Percentiles rank a stretch among this genome's conserved stretches.
Conservation (phyloP, 192 early-diverging fungal genomes). For the Coemansia sp. region DNA sequence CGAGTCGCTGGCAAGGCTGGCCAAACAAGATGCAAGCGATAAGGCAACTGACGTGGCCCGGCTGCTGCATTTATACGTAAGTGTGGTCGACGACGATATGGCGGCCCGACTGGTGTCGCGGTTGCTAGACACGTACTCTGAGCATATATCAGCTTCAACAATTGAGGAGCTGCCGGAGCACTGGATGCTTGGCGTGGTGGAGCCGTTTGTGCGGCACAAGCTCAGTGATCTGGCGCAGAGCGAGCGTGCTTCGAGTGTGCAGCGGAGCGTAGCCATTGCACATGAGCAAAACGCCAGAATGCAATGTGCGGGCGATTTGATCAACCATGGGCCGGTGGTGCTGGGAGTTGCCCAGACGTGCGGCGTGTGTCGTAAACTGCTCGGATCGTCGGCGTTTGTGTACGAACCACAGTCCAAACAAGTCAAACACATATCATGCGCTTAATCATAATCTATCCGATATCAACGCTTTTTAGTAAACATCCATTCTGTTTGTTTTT, state of each 20-base stretch:
- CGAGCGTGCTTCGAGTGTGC: slow-evolving; percentile 6
- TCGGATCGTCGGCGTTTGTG: slow-evolving; percentile 51
- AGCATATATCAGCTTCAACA: background rate
- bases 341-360: slow-evolving; percentile 49
- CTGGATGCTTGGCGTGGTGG: slow-evolving; percentile 31
- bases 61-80: slow-evolving; percentile 29
- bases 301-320: background rate
- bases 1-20: slow-evolving; percentile 24
- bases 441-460: background rate
- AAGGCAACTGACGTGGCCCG: slow-evolving; percentile 4
- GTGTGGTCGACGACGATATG: slow-evolving; percentile 31
- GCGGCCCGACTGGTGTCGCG: slow-evolving; percentile 33
- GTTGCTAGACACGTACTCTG: slow-evolving; percentile 15
- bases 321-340: slow-evolving; percentile 6
- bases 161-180: slow-evolving; percentile 29
- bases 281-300: background rate
- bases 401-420: slow-evolving; percentile 15
- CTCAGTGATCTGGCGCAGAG: slow-evolving; percentile 9
- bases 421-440: slow-evolving; percentile 40
- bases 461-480: background rate
- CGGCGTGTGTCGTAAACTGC: slow-evolving; percentile 42
- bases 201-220: slow-evolving; percentile 29
- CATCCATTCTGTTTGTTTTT: background rate
- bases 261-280: slow-evolving; percentile 18
- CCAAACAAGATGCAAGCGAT: background rate